A percentile compares a stretch with the other conserved stretches of the same genome.
These are phyloP conservation scores for Thelonectria rubi DNA, from an alignment of 2,329 filamentous ascomycete genomes.

Conservation along the genomic window DNA sequence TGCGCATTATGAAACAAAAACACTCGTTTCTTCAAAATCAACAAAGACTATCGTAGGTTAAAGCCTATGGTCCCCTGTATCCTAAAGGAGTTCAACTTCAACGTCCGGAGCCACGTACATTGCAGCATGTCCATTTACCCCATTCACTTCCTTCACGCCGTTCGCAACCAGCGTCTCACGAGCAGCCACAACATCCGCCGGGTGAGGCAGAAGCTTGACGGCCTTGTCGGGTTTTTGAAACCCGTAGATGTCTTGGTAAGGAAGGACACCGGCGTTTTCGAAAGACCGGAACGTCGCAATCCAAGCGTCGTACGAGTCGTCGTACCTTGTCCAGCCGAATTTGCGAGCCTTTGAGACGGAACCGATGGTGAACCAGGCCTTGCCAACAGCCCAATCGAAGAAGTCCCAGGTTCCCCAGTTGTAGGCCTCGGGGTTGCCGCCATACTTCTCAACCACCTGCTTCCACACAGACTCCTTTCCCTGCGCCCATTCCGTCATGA, in stretches of 20 bases:
- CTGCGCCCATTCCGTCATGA: conserved; percentile 31
- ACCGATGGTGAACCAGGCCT: conserved; percentile 30
- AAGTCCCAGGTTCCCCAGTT: conserved; percentile 35
- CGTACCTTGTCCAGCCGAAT: conserved; percentile 32
- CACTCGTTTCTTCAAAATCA: no score
- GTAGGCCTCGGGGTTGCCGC: conserved; percentile 27
- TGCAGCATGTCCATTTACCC: not conserved
- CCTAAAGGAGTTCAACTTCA: not conserved
- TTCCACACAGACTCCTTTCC: conserved; percentile 31
- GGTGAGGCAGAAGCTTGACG: conserved; percentile 15
- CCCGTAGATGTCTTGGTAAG: conserved; percentile 6
- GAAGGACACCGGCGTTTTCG: conserved; percentile 32
- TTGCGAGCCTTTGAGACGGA: conserved; percentile 30
- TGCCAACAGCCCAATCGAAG: conserved; percentile 34
- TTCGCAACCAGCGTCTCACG: conserved; percentile 3
- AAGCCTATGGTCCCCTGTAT: no score
- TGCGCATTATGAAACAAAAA: no score
- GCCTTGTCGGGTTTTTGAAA: not conserved
- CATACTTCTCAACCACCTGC: conserved; percentile 29
- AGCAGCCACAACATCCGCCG: conserved; percentile 17
- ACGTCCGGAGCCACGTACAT: not conserved
- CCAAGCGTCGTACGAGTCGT: conserved; percentile 31
- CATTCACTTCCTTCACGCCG: not conserved
- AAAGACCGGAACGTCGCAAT: conserved; percentile 31
- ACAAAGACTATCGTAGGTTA: no score